Conservation (phyloP, 495 filamentous ascomycete genomes). For the Annulohypoxylon moriforme region DNA sequence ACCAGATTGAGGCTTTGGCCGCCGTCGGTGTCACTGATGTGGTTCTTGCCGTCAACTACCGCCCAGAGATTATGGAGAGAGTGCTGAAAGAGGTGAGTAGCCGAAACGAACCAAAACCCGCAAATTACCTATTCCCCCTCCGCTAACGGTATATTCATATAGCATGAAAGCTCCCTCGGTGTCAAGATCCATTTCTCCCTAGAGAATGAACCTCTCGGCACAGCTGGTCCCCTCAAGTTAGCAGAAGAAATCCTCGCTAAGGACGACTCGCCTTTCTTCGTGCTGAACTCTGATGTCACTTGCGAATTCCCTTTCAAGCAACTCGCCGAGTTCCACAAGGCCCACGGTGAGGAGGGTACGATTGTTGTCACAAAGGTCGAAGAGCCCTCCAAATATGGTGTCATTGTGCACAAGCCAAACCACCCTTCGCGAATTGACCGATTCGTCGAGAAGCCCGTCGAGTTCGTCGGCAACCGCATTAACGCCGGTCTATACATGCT, state of each 20-base stretch:
- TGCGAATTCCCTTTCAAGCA: slow-evolving; percentile 97
- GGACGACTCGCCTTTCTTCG: slow-evolving; percentile 95
- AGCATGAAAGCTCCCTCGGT: slow-evolving; percentile 93
- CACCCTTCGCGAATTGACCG: slow-evolving; percentile 94
- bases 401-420: slow-evolving; percentile 96
- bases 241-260: slow-evolving; percentile 94
- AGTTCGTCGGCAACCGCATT: slow-evolving; percentile 99
- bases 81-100: slow-evolving; percentile 63
- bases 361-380: slow-evolving; percentile 99
- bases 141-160: slow-evolving; percentile 31
- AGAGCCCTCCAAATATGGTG: slow-evolving; percentile 98
- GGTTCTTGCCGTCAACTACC: slow-evolving; percentile 97
- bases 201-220: slow-evolving; percentile 94
- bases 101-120: slow-evolving; percentile 23
- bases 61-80: slow-evolving; percentile 92
- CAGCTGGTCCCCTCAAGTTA: slow-evolving; percentile 94
- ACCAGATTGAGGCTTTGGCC: slow-evolving; percentile 96
- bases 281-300: slow-evolving; percentile 98
- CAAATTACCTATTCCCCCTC: background rate
- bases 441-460: slow-evolving; percentile 99
- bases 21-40: slow-evolving; percentile 97
- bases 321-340: slow-evolving; percentile 89
- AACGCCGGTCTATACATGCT: slow-evolving; percentile 99
- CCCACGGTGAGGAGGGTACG: slow-evolving; percentile 94
- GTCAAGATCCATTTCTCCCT: slow-evolving; percentile 97